Evolutionary conservation across 2,329 filamentous ascomycete genomes (phyloP).

Genomic region (Colletotrichum lupini): DNA sequence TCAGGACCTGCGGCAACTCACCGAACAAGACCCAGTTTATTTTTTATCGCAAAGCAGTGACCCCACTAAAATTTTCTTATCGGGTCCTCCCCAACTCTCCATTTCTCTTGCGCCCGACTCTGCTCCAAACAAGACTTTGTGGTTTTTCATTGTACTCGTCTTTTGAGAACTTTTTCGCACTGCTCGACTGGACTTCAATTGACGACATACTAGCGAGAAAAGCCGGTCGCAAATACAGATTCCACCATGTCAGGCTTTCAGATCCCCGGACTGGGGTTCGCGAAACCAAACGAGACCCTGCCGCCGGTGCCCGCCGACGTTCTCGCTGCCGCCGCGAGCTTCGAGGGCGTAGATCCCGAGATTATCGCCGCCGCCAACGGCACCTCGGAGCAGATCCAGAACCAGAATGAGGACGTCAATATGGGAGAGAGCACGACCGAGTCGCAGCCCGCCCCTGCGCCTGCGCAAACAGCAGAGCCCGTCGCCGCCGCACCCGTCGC

Average conservation of each 20-base stretch:
- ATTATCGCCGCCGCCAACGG: not conserved
- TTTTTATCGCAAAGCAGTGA: slow-evolving; percentile 17
- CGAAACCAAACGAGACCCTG: slow-evolving; percentile 54
- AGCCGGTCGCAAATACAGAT: not conserved
- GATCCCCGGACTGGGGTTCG: slow-evolving; percentile 56
- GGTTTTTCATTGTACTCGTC: not conserved
- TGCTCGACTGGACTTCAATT: no score
- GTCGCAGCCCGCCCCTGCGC: not conserved
- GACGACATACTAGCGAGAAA: not conserved
- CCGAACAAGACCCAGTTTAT: not conserved
- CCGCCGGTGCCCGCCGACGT: slow-evolving; percentile 50
- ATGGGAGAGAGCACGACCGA: slow-evolving; percentile 19
- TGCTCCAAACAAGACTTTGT: not conserved
- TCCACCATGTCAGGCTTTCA: slow-evolving; percentile 53
- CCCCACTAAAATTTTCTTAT: slow-evolving; percentile 33
- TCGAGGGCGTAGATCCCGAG: slow-evolving; percentile 19
- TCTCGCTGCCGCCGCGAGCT: slow-evolving; percentile 43
- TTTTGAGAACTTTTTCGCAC: not conserved
- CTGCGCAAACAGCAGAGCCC: not conserved
- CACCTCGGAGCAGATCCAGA: not conserved
- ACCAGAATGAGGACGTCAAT: slow-evolving; percentile 14
- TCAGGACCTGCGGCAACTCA: not conserved
- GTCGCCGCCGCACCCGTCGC: slow-evolving; percentile 19
- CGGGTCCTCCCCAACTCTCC: not conserved
- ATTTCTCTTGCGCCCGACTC: slow-evolving; percentile 28